Base-by-base conservation (phyloP, 495 filamentous ascomycete species). In the Glonium stellatum region DNA sequence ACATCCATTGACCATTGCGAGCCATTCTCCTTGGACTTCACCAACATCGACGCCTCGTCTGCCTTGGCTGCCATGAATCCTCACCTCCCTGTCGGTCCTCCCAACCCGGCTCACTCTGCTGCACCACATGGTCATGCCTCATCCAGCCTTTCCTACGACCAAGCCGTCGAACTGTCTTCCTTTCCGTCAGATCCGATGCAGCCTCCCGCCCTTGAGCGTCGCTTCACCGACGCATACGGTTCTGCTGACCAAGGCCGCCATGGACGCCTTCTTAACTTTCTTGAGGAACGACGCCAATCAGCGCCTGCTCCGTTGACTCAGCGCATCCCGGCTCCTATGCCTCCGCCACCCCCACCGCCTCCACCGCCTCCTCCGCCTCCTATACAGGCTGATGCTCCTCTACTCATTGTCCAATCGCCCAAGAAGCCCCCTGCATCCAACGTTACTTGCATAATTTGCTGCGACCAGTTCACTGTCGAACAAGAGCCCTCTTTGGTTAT, bases 381-480 rank as follows among this genome's bases (percentile, higher is more conserved):
- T 44, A 44, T 44, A 11, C 39, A 44, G 12, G 13, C 39, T 11
- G 39, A 4, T 13, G 13, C 39, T 44, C 39, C 39, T 11, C 39
- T 11, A 11, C 4, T 18, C 12, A 44, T 15, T 44, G 13, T 18
- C 39, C 13, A 15, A 44, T 18, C 39, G 4, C 39, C 39, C 2
- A 44, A 44, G 4, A 44, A 4, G 13, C 13, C 39, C 2, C 39
- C 39, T 44, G 4, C 39, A 44, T 18, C 39, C 18, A 44, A 44
- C 12, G 18, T 44, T 11, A 15, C 15, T 9, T 68, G 66, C 59
- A 65, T 68, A 36, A 58, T 61, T 34, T 68, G 66, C 42, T 56
- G 56, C 53, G 57, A 61, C 12, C 39, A 59, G 13, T 62, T 56
- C 50, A n/a, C 61, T 8, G 41, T n/a, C 6, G 42, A 54, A 10